Evolutionary conservation across 2,329 filamentous ascomycete species (phyloP).

Genomic region (Calonectria pteridis): DNA sequence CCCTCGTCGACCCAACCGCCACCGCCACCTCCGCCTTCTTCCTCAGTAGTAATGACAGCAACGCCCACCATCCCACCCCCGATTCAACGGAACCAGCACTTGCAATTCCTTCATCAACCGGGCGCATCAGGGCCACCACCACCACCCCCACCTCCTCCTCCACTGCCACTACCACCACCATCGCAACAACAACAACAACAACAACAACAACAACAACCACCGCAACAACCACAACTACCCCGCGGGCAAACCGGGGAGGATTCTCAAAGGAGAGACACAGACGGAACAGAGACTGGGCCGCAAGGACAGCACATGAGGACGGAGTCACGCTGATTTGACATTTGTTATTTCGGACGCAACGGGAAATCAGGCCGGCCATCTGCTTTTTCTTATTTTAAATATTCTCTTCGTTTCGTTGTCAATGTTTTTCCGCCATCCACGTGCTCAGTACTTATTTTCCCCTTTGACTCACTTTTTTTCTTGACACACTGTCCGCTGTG

Average conservation of each 20-base stretch:
- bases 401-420: constrained; percentile 11
- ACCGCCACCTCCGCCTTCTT: constrained; percentile 9
- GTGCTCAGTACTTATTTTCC: background rate
- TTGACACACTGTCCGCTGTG: background rate
- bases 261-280: constrained; percentile 16
- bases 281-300: constrained; percentile 27
- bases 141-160: background rate
- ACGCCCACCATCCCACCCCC: background rate
- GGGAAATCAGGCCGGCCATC: constrained; percentile 7
- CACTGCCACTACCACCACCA: background rate
- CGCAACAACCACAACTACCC: background rate
- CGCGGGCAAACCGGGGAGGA: constrained; percentile 6
- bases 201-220: too few relatives aligned
- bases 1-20: constrained; percentile 44
- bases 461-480: background rate
- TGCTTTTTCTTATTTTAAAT: constrained; percentile 1
- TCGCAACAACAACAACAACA: too few relatives aligned
- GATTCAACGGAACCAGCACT: background rate
- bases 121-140: background rate
- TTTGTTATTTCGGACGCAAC: background rate
- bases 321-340: constrained; percentile 23
- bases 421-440: background rate
- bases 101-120: constrained; percentile 7
- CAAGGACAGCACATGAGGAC: constrained; percentile 28
- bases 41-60: background rate